Base-by-base conservation (phyloP, 208 protist species). In the Endotrypanum monterogeii region DNA sequence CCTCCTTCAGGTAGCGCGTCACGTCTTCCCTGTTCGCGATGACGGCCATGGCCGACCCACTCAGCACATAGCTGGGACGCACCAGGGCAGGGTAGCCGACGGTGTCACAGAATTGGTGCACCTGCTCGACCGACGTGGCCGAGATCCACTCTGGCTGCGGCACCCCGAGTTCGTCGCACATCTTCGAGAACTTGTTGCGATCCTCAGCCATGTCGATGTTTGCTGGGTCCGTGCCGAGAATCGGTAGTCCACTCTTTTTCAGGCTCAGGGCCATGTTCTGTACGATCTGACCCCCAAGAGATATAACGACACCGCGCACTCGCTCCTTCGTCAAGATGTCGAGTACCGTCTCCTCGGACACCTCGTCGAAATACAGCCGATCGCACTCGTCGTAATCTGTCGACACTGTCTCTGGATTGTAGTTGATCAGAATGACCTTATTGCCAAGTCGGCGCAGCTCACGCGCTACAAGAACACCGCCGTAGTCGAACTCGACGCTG, bases 361-460 rank as follows among this genome's bases (percentile, higher is more conserved):
- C 79, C 83, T 99, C 99, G 73, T 99, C 99, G 84, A 99, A 99
- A 89, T 99, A 99, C 12, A 99, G 89, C 16, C 98, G 94, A 81
- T 99, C 98, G 80, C 91, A 97, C 86, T 98, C 97, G 86, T 99
- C 98, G 85, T 98, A 99, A 89, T 99, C 98, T 39, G 98, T 99
- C 20, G 92, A 98, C n/a, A 99, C 98, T 16, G 98, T 99, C 81
- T 99, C 98, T 30, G 99, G 99, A 89, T 99, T 99, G 90, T 98
- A 99, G 93, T 99, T 99, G 81, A 99, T 98, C 85, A 99, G 97
- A 75, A 99, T 98, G 9, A 98, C 96, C 74, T 96, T 94, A 78
- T 97, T 87, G 46, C 97, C 98, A 28, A 99, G 83, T 32, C 89
- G 87, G 39, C 94, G 86, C 63, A 99, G 88, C 73, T 98, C 96